Percentiles rank a stretch among this genome's conserved stretches.
phyloP scores from a whole-genome alignment of 1,284 basidiomycete species.

The Ustilago lituana region DNA sequence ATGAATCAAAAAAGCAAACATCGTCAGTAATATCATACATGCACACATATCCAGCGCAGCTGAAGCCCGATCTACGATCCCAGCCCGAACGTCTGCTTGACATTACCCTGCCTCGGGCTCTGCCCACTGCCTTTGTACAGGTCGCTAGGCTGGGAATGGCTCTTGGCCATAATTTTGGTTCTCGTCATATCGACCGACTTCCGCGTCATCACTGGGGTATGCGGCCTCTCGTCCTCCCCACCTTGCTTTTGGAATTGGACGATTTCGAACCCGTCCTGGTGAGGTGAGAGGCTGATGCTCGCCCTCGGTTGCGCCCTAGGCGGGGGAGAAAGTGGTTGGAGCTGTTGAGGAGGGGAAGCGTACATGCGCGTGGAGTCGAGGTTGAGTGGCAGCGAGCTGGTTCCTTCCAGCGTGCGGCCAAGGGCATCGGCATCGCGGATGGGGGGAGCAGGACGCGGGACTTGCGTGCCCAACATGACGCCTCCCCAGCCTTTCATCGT shows the following conservation, averaged over 20 bases:
- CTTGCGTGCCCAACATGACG: conserved; percentile 22
- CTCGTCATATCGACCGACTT: conserved; percentile 21
- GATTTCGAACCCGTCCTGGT: conserved; percentile 18
- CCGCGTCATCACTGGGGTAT: conserved; percentile 24
- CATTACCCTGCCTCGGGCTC: background rate
- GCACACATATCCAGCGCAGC: conserved; percentile 7
- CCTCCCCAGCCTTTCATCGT: conserved; percentile 16
- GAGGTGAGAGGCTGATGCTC: conserved; percentile 13
- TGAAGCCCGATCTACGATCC: conserved; percentile 7
- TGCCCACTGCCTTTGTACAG: background rate
- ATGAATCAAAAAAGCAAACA: no score
- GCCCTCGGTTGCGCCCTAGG: conserved; percentile 27
- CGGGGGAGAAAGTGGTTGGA: conserved; percentile 19
- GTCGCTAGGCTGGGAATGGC: conserved; percentile 18
- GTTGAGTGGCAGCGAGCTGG: conserved; percentile 13
- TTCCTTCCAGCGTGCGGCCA: conserved; percentile 8
- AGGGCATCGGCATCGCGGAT: no score
- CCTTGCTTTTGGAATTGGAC: conserved; percentile 6
- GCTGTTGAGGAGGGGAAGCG: conserved; percentile 3
- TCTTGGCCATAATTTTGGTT: conserved; percentile 19
- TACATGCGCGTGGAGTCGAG: conserved; percentile 2
- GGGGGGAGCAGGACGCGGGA: no score
- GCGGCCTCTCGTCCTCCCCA: conserved; percentile 7
- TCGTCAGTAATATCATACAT: no score
- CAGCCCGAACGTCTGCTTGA: conserved; percentile 4